Base-by-base conservation (phyloP, 495 filamentous ascomycete species). In the Daldinia concentrica region DNA sequence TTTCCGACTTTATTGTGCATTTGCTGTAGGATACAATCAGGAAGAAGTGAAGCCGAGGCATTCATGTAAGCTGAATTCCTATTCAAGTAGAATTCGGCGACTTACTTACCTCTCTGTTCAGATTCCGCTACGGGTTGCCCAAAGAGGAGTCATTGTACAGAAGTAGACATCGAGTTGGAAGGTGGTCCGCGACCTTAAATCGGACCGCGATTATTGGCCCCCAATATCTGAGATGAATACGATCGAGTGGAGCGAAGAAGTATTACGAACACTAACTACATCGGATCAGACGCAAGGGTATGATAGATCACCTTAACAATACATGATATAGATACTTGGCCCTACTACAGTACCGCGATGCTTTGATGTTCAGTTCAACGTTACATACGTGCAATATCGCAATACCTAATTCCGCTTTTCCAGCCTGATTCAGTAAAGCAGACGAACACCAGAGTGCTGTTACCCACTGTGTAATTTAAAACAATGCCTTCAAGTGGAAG, bases 1-100 rank as follows among this genome's bases (percentile, higher is more conserved):
- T 12, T 69, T 64, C 60, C 66, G 60, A 14, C 43, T 64, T 15
- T 64, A 59, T 45, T 54, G 60, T 48, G 66, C 60, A 24, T 69
- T 69, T 32, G 32, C 1, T 43, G 54, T 52, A 32, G 54, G 60
- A 15, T 69, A 69, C 43, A 62, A 41, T 30, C 43, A 56, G 26
- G 41, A 50, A 29, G 52, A 69, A 30, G 66, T 58, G 14, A 30
- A 55, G n/a, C 55, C 66, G 43, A 43, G 0, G 32, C 34, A 52
- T 27, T 27, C 45, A 24, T 32, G 66, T 69, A 64, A 48, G 60
- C 54, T 19, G 6, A 58, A 12, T 24, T 11, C 54, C 59, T 4
- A 54, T 29, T 39, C 17, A 6, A 17, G 27, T 27, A 32, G 8
- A 9, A 17, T 37, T 37, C n/a, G 7, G 37, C 55, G 22, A 34